These are phyloP conservation scores for Pyrus bretschneideri DNA, from an alignment of 306 rosid genomes.

Conservation along the genomic window DNA sequence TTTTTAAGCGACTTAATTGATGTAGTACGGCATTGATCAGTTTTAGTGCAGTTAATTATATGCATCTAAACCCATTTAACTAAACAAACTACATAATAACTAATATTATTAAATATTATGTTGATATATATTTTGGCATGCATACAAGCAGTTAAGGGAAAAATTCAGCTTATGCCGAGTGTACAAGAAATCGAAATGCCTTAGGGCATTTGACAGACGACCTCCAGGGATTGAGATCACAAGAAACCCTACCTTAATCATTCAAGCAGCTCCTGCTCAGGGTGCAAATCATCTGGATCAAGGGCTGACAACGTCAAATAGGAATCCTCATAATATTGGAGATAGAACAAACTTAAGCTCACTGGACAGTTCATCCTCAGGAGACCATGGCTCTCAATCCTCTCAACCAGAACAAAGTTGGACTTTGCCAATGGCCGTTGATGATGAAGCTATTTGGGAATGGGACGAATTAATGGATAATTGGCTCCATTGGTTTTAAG, in stretches of 20 bases:
- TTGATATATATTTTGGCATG: not conserved
- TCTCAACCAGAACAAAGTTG: constrained; percentile 21
- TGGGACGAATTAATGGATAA: constrained; percentile 23
- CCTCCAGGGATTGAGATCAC: constrained; percentile 15
- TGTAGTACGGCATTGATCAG: too few species aligned
- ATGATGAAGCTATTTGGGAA: constrained; percentile 38
- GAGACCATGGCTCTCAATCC: constrained; percentile 16
- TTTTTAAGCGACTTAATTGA: too few species aligned
- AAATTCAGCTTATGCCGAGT: constrained; percentile 40
- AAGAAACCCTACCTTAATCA: not conserved
- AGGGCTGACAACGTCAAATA: not conserved
- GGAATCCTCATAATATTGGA: not conserved
- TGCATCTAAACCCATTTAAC: too few species aligned
- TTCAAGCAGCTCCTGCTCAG: not conserved
- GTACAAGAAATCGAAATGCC: constrained; percentile 71
- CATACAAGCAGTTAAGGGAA: constrained; percentile 42
- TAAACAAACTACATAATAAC: too few species aligned
- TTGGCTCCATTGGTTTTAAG: too few species aligned
- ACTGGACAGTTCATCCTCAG: constrained; percentile 46
- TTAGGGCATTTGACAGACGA: constrained; percentile 75
- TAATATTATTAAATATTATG: not conserved
- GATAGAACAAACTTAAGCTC: constrained; percentile 29
- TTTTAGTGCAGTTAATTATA: too few species aligned
- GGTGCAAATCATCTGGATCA: not conserved
- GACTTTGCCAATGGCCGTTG: constrained; percentile 8